Evolutionary conservation across 352 stramenopile species (phyloP).

Genomic region (Pythium folliculosum): DNA sequence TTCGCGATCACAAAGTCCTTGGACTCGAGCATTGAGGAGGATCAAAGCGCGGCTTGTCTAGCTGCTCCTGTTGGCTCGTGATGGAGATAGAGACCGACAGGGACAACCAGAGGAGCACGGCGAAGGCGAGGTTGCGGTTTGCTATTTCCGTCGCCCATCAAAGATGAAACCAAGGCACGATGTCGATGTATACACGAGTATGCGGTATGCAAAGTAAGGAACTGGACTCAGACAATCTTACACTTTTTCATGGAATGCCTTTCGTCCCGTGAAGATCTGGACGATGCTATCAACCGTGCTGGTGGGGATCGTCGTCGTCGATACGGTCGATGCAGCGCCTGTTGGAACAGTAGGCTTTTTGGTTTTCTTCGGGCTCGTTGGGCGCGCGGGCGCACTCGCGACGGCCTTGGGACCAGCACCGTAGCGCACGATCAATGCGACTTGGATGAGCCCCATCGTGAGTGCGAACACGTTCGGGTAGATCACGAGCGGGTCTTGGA

Average conservation of each 20-base stretch:
- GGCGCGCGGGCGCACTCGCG: not conserved
- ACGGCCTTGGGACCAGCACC: not conserved
- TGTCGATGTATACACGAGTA: not conserved
- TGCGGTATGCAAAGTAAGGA: not conserved
- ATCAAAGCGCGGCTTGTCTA: not conserved
- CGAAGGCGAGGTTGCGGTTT: not conserved
- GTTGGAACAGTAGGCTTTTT: not conserved
- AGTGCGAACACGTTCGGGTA: slow-evolving; percentile 71
- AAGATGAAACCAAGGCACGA: not conserved
- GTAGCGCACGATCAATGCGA: slow-evolving; percentile 61
- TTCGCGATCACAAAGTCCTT: slow-evolving; percentile 65
- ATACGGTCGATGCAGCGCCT: no score
- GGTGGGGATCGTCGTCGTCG: slow-evolving; percentile 11
- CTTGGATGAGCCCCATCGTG: slow-evolving; percentile 72
- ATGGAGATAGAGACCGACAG: no score
- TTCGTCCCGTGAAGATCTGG: slow-evolving; percentile 13
- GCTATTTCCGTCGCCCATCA: not conserved
- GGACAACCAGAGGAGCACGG: not conserved
- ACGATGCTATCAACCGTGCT: not conserved
- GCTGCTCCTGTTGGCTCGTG: no score
- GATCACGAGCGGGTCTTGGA: slow-evolving; percentile 62
- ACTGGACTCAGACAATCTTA: no score
- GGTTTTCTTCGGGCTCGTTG: not conserved
- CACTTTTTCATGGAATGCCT: slow-evolving; percentile 31
- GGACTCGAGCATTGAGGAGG: slow-evolving; percentile 43